A percentile compares a stretch with the other conserved stretches of the same genome.
Conservation (phyloP, 2,329 filamentous ascomycete genomes). For the Dactylellina parvicollis region DNA sequence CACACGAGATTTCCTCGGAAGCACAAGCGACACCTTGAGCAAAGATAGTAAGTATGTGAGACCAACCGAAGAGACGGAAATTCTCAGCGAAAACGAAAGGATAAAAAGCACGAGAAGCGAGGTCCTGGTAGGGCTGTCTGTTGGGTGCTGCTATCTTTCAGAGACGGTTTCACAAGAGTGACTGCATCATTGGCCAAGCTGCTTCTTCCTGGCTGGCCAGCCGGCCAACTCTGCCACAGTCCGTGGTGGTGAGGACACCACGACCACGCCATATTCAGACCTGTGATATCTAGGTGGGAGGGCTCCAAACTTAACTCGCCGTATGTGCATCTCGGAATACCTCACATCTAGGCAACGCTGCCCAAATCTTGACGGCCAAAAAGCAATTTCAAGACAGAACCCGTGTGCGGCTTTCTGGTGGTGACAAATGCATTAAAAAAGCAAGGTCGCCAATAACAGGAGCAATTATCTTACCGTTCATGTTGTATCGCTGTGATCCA, state of each 20-base stretch:
- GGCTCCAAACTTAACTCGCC: conserved; percentile 29
- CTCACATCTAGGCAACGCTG: conserved; percentile 38
- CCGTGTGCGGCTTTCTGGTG: conserved; percentile 22
- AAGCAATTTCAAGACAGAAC: conserved; percentile 43
- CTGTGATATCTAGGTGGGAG: conserved; percentile 5
- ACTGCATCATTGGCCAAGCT: too few species aligned
- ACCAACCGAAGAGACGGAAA: too few species aligned
- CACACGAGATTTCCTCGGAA: conserved; percentile 19
- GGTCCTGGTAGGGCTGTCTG: conserved; percentile 45
- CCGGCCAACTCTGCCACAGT: too few species aligned
- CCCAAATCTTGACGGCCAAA: conserved; percentile 24
- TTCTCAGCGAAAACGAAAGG: neutral
- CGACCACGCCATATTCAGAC: neutral
- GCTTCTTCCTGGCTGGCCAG: too few species aligned
- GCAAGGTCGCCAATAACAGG: conserved; percentile 2
- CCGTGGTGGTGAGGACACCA: conserved; percentile 10
- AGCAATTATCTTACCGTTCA: neutral
- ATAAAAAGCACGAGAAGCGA: conserved; percentile 20
- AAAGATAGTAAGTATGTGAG: too few species aligned
- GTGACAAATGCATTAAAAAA: conserved; percentile 48
- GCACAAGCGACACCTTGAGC: too few species aligned
- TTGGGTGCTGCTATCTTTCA: neutral
- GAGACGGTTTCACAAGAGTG: too few species aligned
- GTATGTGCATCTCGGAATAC: conserved; percentile 21
- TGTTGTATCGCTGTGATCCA: conserved; percentile 5